Conservation (phyloP, 306 rosid genomes). For the Vigna radiata region DNA sequence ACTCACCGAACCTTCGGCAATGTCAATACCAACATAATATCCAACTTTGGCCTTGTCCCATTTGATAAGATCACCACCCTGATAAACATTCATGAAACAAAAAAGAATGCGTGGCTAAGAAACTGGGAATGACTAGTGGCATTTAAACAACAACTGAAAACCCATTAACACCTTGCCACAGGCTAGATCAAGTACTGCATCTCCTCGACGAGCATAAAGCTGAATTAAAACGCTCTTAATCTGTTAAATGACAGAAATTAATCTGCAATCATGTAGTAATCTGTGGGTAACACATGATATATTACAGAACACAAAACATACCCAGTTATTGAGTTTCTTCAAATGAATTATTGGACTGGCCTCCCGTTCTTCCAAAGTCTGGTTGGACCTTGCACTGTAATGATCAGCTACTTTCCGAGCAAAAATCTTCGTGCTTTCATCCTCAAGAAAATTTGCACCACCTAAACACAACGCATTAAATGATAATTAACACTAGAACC, state of each 20-base stretch:
- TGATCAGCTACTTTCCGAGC: constrained; percentile 97
- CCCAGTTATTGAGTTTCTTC: constrained; percentile 97
- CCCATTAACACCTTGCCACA: constrained; percentile 86
- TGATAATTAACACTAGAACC: constrained; percentile 29
- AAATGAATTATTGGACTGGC: constrained; percentile 91
- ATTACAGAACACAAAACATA: constrained; percentile 37
- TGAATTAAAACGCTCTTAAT: constrained; percentile 98
- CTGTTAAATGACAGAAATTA: constrained; percentile 54
- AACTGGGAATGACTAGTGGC: constrained; percentile 11
- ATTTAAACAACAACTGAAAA: constrained; percentile 28
- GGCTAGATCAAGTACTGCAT: constrained; percentile 94
- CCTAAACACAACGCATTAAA: constrained; percentile 57
- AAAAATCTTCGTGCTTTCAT: constrained; percentile 80
- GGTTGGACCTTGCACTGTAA: constrained; percentile 75
- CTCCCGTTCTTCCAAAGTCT: constrained; percentile 90
- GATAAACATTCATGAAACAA: constrained; percentile 32
- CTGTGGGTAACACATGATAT: not conserved
- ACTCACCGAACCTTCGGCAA: constrained; percentile 95
- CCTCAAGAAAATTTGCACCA: constrained; percentile 77
- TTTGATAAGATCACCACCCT: constrained; percentile 99
- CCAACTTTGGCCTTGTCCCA: constrained; percentile 99
- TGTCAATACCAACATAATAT: constrained; percentile 96
- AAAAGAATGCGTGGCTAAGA: constrained; percentile 25
- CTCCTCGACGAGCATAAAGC: constrained; percentile 83
- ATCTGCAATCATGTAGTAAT: constrained; percentile 15